These are phyloP conservation scores for Fusarium falciforme DNA, from an alignment of 2,329 filamentous ascomycete species.

Conservation along the genomic window DNA sequence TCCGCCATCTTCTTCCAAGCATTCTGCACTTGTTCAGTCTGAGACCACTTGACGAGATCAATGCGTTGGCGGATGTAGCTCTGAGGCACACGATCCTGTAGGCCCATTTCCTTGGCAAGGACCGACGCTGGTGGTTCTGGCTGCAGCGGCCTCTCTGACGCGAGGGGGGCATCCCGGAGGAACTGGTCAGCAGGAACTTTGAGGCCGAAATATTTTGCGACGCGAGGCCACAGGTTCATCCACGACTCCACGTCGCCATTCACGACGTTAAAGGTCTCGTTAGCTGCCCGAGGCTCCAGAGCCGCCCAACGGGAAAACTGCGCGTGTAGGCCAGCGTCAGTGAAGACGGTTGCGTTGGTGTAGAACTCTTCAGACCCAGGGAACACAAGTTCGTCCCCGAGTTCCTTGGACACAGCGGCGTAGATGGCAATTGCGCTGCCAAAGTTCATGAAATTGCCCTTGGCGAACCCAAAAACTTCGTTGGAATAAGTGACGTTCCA, in stretches of 20 bases:
- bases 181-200: background rate
- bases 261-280: background rate
- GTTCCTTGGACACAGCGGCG: background rate
- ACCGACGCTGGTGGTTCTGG: background rate
- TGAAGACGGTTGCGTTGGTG: background rate
- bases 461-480: constrained; percentile 21
- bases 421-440: constrained; percentile 7
- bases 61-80: background rate
- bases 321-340: background rate
- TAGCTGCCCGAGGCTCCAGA: background rate
- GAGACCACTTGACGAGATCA: background rate
- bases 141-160: background rate
- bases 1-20: background rate
- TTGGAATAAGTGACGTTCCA: constrained; percentile 14
- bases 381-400: background rate
- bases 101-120: background rate
- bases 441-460: constrained; percentile 25
- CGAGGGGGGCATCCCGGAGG: background rate
- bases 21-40: background rate
- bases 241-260: background rate
- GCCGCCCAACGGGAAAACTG: background rate
- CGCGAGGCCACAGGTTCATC: background rate
- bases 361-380: background rate
- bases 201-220: background rate
- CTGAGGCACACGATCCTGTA: background rate